These are phyloP conservation scores for Apiotrichum gracile DNA, from an alignment of 1,284 basidiomycete species.

Conservation along the genomic window DNA sequence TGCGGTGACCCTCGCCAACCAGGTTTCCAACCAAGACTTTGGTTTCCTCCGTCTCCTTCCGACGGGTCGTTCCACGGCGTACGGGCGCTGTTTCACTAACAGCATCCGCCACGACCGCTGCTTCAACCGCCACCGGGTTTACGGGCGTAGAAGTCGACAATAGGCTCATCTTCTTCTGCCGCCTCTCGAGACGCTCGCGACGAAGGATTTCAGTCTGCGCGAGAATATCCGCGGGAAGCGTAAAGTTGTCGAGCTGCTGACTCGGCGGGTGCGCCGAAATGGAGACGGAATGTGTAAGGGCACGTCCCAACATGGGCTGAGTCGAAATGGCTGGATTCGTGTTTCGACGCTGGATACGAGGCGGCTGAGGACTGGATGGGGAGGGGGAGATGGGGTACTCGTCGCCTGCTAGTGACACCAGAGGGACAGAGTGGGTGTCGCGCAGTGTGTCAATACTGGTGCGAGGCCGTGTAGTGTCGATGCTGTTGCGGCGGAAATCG, in stretches of 20 bases:
- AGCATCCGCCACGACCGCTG: constrained; percentile 49
- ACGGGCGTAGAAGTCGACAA: background rate
- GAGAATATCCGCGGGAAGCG: constrained; percentile 57
- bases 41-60: constrained; percentile 37
- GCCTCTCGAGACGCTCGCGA: constrained; percentile 61
- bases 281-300: constrained; percentile 8
- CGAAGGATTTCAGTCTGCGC: constrained; percentile 75
- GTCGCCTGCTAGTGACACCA: no score
- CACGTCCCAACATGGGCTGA: constrained; percentile 3
- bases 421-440: no score
- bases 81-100: constrained; percentile 37
- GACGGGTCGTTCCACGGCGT: background rate
- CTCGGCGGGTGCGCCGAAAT: constrained; percentile 1
- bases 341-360: constrained; percentile 28
- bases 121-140: background rate
- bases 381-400: no score
- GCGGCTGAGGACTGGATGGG: background rate
- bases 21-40: constrained; percentile 83
- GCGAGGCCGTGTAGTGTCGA: background rate
- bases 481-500: background rate
- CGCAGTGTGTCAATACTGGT: background rate
- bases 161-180: constrained; percentile 50
- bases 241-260: constrained; percentile 4
- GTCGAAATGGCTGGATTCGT: constrained; percentile 28
- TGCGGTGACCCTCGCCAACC: constrained; percentile 94